phyloP scores from a whole-genome alignment of 345 rosid genomes.

The Rhodamnia rubescens region DNA sequence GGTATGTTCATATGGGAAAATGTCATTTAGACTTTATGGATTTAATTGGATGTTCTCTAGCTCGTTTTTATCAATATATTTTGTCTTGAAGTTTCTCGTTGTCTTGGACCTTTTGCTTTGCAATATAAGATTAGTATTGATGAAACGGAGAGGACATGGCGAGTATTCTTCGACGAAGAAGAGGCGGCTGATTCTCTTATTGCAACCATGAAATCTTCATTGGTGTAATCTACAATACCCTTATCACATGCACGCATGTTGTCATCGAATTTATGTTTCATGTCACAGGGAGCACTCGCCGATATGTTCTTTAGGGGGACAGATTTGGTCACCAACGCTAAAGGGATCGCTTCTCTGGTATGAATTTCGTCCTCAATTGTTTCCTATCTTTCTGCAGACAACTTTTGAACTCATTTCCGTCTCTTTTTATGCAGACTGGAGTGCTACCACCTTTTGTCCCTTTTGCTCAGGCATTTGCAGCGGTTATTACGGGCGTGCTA shows the following conservation, averaged over 20 bases:
- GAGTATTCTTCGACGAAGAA: not conserved
- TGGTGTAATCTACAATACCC: not conserved
- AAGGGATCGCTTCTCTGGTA: constrained; percentile 90
- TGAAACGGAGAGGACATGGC: not conserved
- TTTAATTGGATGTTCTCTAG: not conserved
- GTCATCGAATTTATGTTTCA: not conserved
- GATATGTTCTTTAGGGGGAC: constrained; percentile 85
- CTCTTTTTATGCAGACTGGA: constrained; percentile 38
- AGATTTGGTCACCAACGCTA: constrained; percentile 41
- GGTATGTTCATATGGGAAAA: constrained; percentile 25
- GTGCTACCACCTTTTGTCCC: constrained; percentile 91
- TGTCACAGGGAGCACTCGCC: constrained; percentile 68
- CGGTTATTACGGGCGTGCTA: constrained; percentile 81
- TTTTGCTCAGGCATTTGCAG: constrained; percentile 96
- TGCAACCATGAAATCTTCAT: not conserved
- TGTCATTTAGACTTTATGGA: not conserved
- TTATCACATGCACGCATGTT: not conserved
- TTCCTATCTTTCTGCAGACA: not conserved
- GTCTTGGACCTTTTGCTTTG: not conserved
- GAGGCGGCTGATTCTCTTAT: not conserved
- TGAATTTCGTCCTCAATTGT: not conserved
- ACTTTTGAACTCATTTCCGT: not conserved
- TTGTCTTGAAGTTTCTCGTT: not conserved
- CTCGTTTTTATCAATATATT: not conserved
- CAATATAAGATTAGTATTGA: not conserved